These are phyloP conservation scores for Hygrophorus russula DNA, from an alignment of 768 basidiomycete species.

Conservation along the genomic window DNA sequence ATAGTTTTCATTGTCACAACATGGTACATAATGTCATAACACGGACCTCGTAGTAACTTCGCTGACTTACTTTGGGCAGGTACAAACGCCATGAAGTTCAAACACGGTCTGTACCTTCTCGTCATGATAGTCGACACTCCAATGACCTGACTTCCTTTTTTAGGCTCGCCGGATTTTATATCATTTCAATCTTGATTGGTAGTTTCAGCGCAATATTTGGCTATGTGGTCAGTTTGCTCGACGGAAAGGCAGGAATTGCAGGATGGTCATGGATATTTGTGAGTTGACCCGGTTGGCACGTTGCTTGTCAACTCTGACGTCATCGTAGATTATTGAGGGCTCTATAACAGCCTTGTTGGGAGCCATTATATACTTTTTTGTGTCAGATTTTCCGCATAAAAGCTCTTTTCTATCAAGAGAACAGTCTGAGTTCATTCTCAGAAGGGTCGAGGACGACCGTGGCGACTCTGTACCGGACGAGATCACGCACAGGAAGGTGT, in stretches of 20 bases:
- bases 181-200: conserved; percentile 29
- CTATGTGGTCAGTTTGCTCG: conserved; percentile 29
- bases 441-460: conserved; percentile 36
- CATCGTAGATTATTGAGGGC: conserved; percentile 36
- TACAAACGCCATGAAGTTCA: conserved; percentile 43
- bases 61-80: conserved; percentile 17
- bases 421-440: conserved; percentile 30
- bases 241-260: conserved; percentile 27
- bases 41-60: background rate
- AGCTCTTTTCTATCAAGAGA: conserved; percentile 31
- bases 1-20: conserved; percentile 38
- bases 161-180: conserved; percentile 38
- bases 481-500: conserved; percentile 23
- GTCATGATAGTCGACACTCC: background rate
- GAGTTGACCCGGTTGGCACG: conserved; percentile 7
- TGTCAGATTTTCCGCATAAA: conserved; percentile 37
- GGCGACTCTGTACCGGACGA: conserved; percentile 37
- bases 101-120: conserved; percentile 22
- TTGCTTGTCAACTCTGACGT: background rate
- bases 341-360: conserved; percentile 34
- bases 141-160: background rate
- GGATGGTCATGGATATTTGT: conserved; percentile 49
- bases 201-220: conserved; percentile 41
- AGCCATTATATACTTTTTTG: conserved; percentile 29
- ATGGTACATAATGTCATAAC: conserved; percentile 20